phyloP scores from a whole-genome alignment of 176 grass and related monocot species.

The sorghum (Sorghum bicolor) region DNA sequence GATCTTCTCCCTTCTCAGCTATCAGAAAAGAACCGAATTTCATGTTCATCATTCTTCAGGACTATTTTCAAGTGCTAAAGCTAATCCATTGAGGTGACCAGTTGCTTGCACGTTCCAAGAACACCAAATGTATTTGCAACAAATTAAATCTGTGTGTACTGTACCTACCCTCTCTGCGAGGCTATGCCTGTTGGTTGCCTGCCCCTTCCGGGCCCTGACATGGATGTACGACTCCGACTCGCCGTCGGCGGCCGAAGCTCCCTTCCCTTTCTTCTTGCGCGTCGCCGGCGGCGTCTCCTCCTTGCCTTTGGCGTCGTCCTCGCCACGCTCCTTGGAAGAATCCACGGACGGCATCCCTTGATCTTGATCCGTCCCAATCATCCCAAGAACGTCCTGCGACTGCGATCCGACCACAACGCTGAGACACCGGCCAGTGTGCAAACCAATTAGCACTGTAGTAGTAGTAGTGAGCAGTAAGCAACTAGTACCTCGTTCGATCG shows the following conservation, averaged over 20 bases:
- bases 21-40: background rate
- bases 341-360: conserved; percentile 24
- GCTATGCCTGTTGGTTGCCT: conserved; percentile 79
- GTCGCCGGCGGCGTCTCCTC: background rate
- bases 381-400: background rate
- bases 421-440: background rate
- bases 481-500: conserved; percentile 22
- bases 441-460: background rate
- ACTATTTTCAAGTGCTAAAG: background rate
- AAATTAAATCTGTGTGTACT: background rate
- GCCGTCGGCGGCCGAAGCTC: conserved; percentile 23
- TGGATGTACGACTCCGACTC: conserved; percentile 34
- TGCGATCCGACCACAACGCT: background rate
- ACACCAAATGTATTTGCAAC: background rate
- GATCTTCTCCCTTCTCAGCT: conserved; percentile 87
- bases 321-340: conserved; percentile 18
- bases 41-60: background rate
- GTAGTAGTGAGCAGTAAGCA: background rate
- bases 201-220: conserved; percentile 67
- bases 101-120: background rate
- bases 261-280: conserved; percentile 39
- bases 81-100: background rate
- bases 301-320: conserved; percentile 18
- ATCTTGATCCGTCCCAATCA: conserved; percentile 28
- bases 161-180: conserved; percentile 66